Evolutionary conservation across 2,329 filamentous ascomycete species (phyloP).

Genomic region (Fusarium sp.): DNA sequence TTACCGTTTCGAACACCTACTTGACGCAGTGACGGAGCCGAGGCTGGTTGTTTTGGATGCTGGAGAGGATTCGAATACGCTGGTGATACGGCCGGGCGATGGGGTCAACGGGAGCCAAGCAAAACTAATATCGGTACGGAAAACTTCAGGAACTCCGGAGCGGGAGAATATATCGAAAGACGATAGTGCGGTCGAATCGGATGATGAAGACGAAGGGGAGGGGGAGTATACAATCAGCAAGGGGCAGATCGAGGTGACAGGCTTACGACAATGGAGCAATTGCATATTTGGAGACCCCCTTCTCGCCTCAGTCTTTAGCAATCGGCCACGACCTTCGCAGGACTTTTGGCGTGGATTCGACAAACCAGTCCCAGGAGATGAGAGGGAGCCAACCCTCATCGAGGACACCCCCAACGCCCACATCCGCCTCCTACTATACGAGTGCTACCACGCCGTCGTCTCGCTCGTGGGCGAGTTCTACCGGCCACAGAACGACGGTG

Average conservation of each 20-base stretch:
- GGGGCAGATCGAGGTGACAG: conserved; percentile 55
- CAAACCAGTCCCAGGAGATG: conserved; percentile 27
- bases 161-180: neutral
- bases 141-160: neutral
- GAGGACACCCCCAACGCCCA: conserved; percentile 58
- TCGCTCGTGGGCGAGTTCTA: conserved; percentile 68
- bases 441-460: conserved; percentile 67
- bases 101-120: conserved; percentile 2
- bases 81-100: conserved; percentile 51
- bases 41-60: conserved; percentile 67
- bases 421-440: conserved; percentile 66
- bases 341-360: conserved; percentile 63
- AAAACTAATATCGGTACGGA: conserved; percentile 8
- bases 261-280: conserved; percentile 69
- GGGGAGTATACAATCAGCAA: conserved; percentile 6
- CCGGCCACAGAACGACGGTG: conserved; percentile 61
- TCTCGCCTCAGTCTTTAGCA: conserved; percentile 62
- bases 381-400: conserved; percentile 47
- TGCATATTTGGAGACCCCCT: conserved; percentile 71
- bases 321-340: conserved; percentile 54
- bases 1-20: conserved; percentile 58
- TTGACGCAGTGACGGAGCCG: conserved; percentile 65
- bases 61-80: conserved; percentile 61
- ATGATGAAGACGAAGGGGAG: conserved; percentile 5
- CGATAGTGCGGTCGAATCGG: conserved; percentile 6